A percentile compares a stretch with the other conserved stretches of the same genome.
These are phyloP conservation scores for Ploettnerulaceae sp. DNA, from an alignment of 2,329 filamentous ascomycete genomes.

Conservation along the genomic window DNA sequence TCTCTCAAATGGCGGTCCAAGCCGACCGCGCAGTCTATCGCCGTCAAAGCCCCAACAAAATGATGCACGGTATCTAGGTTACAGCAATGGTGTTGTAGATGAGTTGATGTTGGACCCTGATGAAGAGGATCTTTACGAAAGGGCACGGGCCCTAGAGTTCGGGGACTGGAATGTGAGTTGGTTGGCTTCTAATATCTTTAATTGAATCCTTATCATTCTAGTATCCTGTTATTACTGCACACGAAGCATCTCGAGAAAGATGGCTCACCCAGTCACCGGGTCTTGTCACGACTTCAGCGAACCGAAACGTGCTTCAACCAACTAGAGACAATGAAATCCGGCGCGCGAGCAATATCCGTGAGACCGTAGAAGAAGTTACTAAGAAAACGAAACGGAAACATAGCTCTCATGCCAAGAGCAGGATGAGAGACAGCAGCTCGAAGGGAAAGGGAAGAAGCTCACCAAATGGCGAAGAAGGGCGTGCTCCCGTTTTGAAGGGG, in stretches of 20 bases:
- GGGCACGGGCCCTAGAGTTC: conserved; percentile 68
- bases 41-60: conserved; percentile 31
- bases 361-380: conserved; percentile 34
- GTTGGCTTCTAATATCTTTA: background rate
- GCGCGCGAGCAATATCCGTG: conserved; percentile 36
- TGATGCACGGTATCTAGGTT: conserved; percentile 36
- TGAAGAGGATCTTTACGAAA: conserved; percentile 66
- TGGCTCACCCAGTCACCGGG: conserved; percentile 50
- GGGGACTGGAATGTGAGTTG: conserved; percentile 91
- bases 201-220: conserved; percentile 34
- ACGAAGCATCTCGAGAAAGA: conserved; percentile 67
- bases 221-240: conserved; percentile 90
- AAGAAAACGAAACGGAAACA: conserved; percentile 33
- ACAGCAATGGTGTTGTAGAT: conserved; percentile 42
- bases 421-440: conserved; percentile 25
- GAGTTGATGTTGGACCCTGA: conserved; percentile 54
- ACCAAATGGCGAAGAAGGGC: conserved; percentile 29
- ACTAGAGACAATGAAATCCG: conserved; percentile 37
- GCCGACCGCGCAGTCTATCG: conserved; percentile 38
- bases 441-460: conserved; percentile 29
- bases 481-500: conserved; percentile 31
- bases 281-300: conserved; percentile 51
- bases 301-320: conserved; percentile 49
- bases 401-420: conserved; percentile 16
- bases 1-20: conserved; percentile 45